Evolutionary conservation across 2,329 filamentous ascomycete species (phyloP), one percentile per base, ranked within the genome.

Genomic region (Lachnellula cervina): DNA sequence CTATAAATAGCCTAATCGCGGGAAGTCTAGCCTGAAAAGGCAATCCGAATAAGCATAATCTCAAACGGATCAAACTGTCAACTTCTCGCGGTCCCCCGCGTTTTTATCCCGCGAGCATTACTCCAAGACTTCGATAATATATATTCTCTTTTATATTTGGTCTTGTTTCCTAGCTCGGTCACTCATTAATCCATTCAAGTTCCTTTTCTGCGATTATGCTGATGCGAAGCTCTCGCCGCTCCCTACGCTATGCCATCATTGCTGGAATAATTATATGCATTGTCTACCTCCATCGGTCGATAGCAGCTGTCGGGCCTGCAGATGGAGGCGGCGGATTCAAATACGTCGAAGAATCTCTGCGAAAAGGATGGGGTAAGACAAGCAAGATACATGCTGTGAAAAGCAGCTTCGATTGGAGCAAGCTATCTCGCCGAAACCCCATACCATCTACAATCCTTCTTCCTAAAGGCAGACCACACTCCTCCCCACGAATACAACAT

Each of bases 401-500:
- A 13, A 43, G 25, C 9, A 48, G 45, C 32, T 53, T 47, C 44
- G 8, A 47, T 21, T 53, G 51, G 51, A 11, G 42, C 9, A 47
- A 32, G 5, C 4, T 53, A 2, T 1, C 5, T 9, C 51, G 45
- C 4, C 17, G 45, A 13, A 49, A 54, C 52, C 56, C 55, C 45
- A 35, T 63, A 6, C 32, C 51, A 13, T 55, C 54, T 4, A 25
- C 57, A 4, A 52, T 50, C 8, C 28, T 53, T 17, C 42, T 62
- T 9, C 60, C 60, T 8, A 38, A 28, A 6, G 21, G 51, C 5
- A 45, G 28, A n/a, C 8, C 43, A 14, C 42, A 48, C 5, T 28
- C 37, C 47, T 55, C 64, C 35, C 62, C 62, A 8, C 42, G 44
- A 37, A 66, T 68, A 19, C 65, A 68, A 52, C 52, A 61, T 37